Evolutionary conservation across 2,329 filamentous ascomycete species (phyloP).

Genomic region (Sporothrix variecibatus): DNA sequence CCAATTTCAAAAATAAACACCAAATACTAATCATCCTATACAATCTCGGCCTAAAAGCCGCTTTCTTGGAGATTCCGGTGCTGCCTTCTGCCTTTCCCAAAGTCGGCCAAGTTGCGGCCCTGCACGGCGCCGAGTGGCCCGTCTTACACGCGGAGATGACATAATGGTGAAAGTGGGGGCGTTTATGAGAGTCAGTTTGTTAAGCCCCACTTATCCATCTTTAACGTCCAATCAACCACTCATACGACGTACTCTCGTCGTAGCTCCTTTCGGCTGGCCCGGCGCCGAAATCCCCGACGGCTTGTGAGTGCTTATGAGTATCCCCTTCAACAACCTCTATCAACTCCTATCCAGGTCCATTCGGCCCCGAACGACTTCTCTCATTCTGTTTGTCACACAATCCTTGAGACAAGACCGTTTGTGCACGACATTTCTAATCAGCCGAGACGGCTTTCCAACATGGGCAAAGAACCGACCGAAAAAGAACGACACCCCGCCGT

Average conservation of each 20-base stretch:
- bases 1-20: too few relatives aligned
- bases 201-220: neutral
- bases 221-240: too few relatives aligned
- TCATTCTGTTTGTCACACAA: neutral
- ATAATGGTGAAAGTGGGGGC: too few relatives aligned
- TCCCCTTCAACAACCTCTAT: neutral
- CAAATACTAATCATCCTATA: too few relatives aligned
- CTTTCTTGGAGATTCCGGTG: too few relatives aligned
- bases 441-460: neutral
- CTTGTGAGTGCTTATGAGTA: too few relatives aligned
- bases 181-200: too few relatives aligned
- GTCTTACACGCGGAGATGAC: neutral
- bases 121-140: neutral
- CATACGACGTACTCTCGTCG: neutral
- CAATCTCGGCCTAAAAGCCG: too few relatives aligned
- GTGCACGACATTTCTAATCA: neutral
- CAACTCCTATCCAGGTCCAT: neutral
- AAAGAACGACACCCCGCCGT: neutral
- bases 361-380: neutral
- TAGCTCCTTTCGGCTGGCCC: neutral
- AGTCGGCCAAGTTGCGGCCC: neutral
- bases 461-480: neutral
- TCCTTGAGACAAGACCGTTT: neutral
- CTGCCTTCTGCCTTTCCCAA: too few relatives aligned
- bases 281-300: constrained; percentile 19